Evolutionary conservation across 2,329 filamentous ascomycete species (phyloP).

Genomic region (Diaporthe caulivora): DNA sequence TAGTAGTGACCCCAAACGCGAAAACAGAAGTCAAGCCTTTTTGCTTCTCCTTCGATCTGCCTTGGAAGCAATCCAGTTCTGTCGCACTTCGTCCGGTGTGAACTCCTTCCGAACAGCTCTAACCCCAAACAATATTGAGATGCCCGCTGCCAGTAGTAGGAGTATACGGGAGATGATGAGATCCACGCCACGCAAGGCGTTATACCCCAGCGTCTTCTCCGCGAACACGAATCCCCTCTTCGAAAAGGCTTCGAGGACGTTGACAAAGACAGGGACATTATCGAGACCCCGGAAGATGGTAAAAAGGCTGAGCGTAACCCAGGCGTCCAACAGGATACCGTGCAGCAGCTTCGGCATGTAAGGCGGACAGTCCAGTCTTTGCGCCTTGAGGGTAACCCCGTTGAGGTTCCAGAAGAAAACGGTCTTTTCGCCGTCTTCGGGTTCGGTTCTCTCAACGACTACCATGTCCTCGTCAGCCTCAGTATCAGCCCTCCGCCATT

Average conservation of each 20-base stretch:
- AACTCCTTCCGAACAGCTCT: constrained; percentile 36
- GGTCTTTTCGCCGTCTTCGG: constrained; percentile 57
- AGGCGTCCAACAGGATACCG: constrained; percentile 43
- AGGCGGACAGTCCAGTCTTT: constrained; percentile 22
- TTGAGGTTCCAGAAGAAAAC: constrained; percentile 65
- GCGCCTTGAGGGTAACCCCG: constrained; percentile 51
- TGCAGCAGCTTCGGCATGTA: constrained; percentile 40
- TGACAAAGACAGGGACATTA: constrained; percentile 48
- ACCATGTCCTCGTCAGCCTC: constrained; percentile 51
- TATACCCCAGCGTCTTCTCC: constrained; percentile 38
- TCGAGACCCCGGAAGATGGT: constrained; percentile 47
- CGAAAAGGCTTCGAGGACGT: constrained; percentile 45
- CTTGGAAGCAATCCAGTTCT: neutral
- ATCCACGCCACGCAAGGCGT: constrained; percentile 29
- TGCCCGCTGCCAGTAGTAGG: constrained; percentile 9
- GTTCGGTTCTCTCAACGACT: constrained; percentile 61
- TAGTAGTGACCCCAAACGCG: neutral
- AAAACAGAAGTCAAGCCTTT: neutral
- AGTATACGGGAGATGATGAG: constrained; percentile 27
- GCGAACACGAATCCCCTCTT: constrained; percentile 41
- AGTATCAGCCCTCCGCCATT: constrained; percentile 57
- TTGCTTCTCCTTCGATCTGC: neutral
- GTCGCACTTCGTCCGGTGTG: constrained; percentile 27
- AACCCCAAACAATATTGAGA: constrained; percentile 34
- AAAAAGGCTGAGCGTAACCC: constrained; percentile 48